phyloP scores from a whole-genome alignment of 2,329 filamentous ascomycete genomes.

The Fusarium duplospermum region DNA sequence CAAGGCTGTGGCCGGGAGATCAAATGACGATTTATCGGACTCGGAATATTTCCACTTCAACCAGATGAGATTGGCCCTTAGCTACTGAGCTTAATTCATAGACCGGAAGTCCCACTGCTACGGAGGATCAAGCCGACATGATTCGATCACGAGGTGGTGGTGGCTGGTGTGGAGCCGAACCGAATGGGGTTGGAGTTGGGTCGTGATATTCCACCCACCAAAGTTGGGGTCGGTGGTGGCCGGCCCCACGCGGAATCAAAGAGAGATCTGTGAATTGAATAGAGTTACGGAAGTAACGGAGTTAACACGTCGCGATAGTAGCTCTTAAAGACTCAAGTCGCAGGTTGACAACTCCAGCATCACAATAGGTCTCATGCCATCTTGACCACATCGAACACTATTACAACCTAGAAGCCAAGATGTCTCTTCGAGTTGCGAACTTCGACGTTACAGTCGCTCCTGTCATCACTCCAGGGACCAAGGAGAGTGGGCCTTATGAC shows the following conservation, averaged over 20 bases:
- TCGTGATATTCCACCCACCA: background rate
- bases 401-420: background rate
- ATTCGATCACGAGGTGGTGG: background rate
- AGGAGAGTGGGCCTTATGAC: slow-evolving; percentile 2
- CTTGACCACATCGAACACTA: background rate
- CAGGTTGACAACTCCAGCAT: background rate
- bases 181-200: background rate
- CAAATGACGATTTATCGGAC: background rate
- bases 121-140: background rate
- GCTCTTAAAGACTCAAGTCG: background rate
- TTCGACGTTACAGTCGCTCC: background rate
- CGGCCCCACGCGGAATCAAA: background rate
- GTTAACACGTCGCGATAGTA: background rate
- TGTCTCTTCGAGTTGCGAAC: slow-evolving; percentile 3
- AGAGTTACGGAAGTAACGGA: background rate
- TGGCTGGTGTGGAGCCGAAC: background rate
- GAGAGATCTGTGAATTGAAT: background rate
- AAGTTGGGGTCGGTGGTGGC: background rate
- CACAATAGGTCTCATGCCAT: background rate
- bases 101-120: too few relatives aligned
- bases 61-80: background rate
- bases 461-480: background rate
- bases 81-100: background rate
- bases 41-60: background rate
- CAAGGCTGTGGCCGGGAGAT: background rate